Base-by-base conservation (phyloP, 768 basidiomycete species). In the Coprinopsis strossmayeri region DNA sequence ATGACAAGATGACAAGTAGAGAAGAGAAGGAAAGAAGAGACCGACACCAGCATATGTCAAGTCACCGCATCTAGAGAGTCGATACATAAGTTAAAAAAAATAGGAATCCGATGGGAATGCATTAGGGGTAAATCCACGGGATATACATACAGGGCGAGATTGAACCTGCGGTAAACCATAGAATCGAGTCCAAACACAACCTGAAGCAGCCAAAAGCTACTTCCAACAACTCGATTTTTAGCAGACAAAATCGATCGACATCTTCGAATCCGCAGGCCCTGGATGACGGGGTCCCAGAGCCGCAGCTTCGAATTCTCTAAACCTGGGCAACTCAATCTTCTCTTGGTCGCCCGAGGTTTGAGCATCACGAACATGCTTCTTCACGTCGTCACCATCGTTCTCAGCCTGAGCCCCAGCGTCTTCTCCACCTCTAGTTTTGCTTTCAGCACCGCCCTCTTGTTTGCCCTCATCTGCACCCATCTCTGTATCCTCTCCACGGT, bases 301-400 rank as follows among this genome's bases (percentile, higher is more conserved):
- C 37, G 78, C 81, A 48, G 80, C 79, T 58, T 81, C 80, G 52
- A 84, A 79, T 66, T 77, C 72, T 55, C 75, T 77, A 61, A 84
- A 84, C 11, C 78, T 72, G 1, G 82, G 82, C 52, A 84, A 61
- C 63, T 77, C 81, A 17, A 82, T 68, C 53, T 67, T 69, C 56
- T 43, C 63, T 53, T 5, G 9, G 5, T 26, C 41, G 10, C 17
- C 10, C 9, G 9, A 3, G 5, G 9, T 17, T 10, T 13, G 9
- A 13, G 12, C 20, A 23, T 26, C 18, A 21, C 20, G 10, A 13
- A 45, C 52, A 34, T n/a, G n/a, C n/a, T n/a, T n/a, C n/a, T n/a
- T n/a, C n/a, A n/a, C n/a, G n/a, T n/a, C n/a, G n/a, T n/a, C n/a
- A n/a, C n/a, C n/a, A n/a, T n/a, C n/a, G n/a, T 48, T 45, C 21